Evolutionary conservation across 1,284 basidiomycete species (phyloP).

Genomic region (Papiliotrema fonsecae): DNA sequence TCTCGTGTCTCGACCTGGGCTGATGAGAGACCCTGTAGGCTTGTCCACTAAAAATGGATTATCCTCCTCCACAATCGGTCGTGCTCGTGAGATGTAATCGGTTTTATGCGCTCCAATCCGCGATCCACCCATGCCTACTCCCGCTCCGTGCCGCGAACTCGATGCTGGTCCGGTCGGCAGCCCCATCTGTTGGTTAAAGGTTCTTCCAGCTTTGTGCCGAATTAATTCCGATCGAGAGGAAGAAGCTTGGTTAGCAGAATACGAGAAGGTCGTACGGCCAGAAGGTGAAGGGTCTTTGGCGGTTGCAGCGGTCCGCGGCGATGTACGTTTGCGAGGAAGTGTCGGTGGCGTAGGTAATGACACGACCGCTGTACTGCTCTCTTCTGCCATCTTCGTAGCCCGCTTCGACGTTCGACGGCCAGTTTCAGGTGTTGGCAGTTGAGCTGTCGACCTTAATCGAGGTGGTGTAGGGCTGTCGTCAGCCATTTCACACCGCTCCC

Average conservation of each 20-base stretch:
- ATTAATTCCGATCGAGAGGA: slow-evolving; percentile 10
- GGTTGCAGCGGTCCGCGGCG: not conserved
- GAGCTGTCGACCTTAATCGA: slow-evolving; percentile 12
- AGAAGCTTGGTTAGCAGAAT: slow-evolving; percentile 14
- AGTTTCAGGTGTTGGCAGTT: slow-evolving; percentile 40
- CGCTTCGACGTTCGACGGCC: slow-evolving; percentile 24
- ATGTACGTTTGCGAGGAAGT: slow-evolving; percentile 46
- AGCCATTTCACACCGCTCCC: slow-evolving; percentile 15
- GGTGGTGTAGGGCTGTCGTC: slow-evolving; percentile 26
- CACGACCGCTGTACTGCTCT: slow-evolving; percentile 46
- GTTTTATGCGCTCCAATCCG: slow-evolving; percentile 19
- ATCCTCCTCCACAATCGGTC: slow-evolving; percentile 12
- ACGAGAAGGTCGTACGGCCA: slow-evolving; percentile 37
- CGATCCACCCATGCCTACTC: slow-evolving; percentile 41
- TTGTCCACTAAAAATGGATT: slow-evolving; percentile 23
- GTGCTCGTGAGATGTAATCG: slow-evolving; percentile 19
- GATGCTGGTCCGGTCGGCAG: not conserved
- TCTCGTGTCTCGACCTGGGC: slow-evolving; percentile 1
- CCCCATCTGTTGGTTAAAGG: slow-evolving; percentile 45
- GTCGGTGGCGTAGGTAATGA: slow-evolving; percentile 56
- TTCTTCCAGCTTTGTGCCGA: slow-evolving; percentile 34
- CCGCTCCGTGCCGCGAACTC: slow-evolving; percentile 25
- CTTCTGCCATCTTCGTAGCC: slow-evolving; percentile 1
- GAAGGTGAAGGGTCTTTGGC: slow-evolving; percentile 20
- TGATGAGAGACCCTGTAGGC: not conserved